These are phyloP conservation scores for Allomyces macrogynus DNA, from an alignment of 192 early-diverging fungal genomes.

Conservation along the genomic window DNA sequence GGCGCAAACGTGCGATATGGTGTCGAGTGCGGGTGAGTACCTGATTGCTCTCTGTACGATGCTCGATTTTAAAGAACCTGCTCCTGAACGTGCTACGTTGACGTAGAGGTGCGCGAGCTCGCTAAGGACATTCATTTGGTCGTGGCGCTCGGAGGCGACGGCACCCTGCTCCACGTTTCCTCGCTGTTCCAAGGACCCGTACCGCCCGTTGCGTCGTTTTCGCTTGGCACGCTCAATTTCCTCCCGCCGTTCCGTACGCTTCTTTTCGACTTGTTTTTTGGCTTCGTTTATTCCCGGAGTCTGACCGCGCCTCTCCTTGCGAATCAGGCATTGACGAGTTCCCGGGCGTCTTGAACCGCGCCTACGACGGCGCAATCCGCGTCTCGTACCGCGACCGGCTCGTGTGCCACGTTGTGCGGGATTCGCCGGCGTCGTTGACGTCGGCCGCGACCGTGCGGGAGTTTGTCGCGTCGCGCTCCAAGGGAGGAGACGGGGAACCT, in stretches of 20 bases:
- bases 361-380: not conserved
- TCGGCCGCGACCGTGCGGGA: no score
- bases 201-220: conserved; percentile 83
- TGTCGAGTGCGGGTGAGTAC: no score
- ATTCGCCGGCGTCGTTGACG: not conserved
- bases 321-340: not conserved
- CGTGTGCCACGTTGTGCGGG: not conserved
- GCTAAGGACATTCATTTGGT: conserved; percentile 57
- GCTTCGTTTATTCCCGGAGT: not conserved
- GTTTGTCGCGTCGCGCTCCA: no score
- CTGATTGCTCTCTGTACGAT: no score
- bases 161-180: conserved; percentile 72
- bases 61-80: not conserved
- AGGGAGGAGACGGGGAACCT: not conserved
- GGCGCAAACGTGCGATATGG: no score
- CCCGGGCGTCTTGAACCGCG: not conserved
- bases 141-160: conserved; percentile 84
- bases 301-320: no score
- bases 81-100: no score
- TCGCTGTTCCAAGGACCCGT: conserved; percentile 51
- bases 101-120: not conserved
- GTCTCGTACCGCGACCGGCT: not conserved
- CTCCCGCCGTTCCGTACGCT: conserved; percentile 58
- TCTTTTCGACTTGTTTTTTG: not conserved
- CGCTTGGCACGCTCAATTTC: conserved; percentile 78